Evolutionary conservation across 2,329 filamentous ascomycete genomes (phyloP).

Genomic region (Juglanconis oblonga): DNA sequence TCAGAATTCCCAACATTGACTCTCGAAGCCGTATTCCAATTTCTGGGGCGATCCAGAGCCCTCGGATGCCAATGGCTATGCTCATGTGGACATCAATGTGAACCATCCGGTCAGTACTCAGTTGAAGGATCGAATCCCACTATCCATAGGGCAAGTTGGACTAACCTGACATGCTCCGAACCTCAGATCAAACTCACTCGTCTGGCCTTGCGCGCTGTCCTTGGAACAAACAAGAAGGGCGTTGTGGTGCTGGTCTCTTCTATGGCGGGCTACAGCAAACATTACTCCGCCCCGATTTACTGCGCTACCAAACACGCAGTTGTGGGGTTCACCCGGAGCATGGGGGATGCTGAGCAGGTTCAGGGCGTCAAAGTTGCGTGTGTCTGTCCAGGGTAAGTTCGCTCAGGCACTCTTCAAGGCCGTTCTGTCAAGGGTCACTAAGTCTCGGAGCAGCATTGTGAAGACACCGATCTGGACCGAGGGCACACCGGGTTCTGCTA

Average conservation of each 20-base stretch:
- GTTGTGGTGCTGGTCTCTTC: conserved; percentile 26
- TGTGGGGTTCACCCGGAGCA: conserved; percentile 34
- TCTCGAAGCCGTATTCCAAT: neutral
- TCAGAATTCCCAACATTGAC: neutral
- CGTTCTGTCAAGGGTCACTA: neutral
- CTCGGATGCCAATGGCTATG: neutral
- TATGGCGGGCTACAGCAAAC: conserved; percentile 28
- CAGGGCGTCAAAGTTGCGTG: neutral
- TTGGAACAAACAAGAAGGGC: neutral
- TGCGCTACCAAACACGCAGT: conserved; percentile 35
- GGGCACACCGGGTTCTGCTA: neutral
- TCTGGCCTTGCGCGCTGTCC: conserved; percentile 2
- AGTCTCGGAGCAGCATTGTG: neutral
- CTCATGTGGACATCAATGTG: neutral
- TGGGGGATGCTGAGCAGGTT: conserved; percentile 21
- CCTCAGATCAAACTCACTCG: conserved; percentile 4
- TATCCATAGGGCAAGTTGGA: neutral
- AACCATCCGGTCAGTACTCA: conserved; percentile 2
- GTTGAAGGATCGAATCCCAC: neutral
- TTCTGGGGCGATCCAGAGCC: conserved; percentile 2
- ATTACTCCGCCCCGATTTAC: conserved; percentile 32
- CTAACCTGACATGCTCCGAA: neutral
- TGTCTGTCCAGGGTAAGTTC: neutral
- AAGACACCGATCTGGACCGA: neutral
- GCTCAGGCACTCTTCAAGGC: neutral